These are phyloP conservation scores for Fibroporia radiculosa DNA, from an alignment of 768 basidiomycete species.

Conservation along the genomic window DNA sequence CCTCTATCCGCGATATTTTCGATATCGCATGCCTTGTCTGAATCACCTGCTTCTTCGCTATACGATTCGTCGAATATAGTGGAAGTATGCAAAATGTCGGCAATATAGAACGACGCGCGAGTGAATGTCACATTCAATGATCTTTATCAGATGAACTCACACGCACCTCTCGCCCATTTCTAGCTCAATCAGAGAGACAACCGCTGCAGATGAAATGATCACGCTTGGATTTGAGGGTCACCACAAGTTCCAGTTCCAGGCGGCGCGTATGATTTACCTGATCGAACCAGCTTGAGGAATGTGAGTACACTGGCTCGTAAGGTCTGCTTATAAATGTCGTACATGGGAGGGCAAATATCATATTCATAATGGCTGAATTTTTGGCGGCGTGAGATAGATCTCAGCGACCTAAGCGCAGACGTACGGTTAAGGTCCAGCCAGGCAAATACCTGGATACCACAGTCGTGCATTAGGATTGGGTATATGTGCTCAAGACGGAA, in stretches of 20 bases:
- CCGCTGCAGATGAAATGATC: neutral
- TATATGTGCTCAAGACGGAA: neutral
- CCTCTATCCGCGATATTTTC: neutral
- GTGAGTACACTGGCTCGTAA: no score
- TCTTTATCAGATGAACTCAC: no score
- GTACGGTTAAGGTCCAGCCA: neutral
- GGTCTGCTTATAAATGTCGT: neutral
- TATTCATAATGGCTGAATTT: neutral
- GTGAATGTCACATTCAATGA: neutral
- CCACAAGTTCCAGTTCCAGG: neutral
- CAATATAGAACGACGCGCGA: neutral
- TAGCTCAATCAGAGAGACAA: neutral
- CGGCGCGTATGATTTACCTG: neutral
- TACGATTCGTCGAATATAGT: no score
- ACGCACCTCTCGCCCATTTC: neutral
- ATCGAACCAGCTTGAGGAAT: neutral
- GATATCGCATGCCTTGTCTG: no score
- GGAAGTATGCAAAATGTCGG: no score
- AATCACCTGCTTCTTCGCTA: no score
- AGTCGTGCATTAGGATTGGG: neutral
- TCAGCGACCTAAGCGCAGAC: no score
- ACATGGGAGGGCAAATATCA: neutral
- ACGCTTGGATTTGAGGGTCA: neutral
- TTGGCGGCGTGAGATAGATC: no score
- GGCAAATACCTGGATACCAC: neutral